Base-by-base conservation (phyloP, 1,139 yeast genomes). In the Blastobotrys ciferrii region DNA sequence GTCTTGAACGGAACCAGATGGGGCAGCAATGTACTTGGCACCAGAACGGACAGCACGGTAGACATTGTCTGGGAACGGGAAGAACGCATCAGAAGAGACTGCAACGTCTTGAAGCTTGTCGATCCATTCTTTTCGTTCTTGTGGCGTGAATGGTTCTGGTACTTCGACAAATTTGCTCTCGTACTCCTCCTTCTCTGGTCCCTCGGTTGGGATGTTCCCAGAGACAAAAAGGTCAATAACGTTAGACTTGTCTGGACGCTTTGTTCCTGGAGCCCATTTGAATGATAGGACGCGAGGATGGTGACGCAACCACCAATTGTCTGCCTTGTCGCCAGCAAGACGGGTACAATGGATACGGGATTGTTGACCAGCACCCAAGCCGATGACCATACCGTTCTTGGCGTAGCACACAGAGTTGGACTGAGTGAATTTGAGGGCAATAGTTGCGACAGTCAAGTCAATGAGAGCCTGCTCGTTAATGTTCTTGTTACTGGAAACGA, bases 61-160 rank as follows among this genome's bases (percentile, higher is more conserved):
- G 60, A 94, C 96, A 66, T 94, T 92, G 72, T 92, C 98, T 58
- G 98, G 95, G 92, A 92, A 92, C 73, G 98, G 98, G 95, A 92
- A 92, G 81, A 92, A 92, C 36, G 98, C 98, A 69, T 92, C 98
- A 2, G 97, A 88, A 14, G 97, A 85, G 61, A 89, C 77, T 7
- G 98, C 91, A 53, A 94, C 98, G 61, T 87, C 82, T 53, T 74
- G 79, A 67, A 88, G 78, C 74, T 89, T 81, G 55, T 74, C 64
- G 59, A 84, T 72, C 98, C 98, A 92, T 62, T 87, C 96, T 57
- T 74, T 73, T 73, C 94, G 87, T 76, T 94, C 98, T 58, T 77
- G 82, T 35, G 72, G 72, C 50, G 96, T 82, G 62, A 92, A 77
- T 51, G 96, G 96, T 59, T 72, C 77, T 59, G 98, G 98, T 33